Conservation (phyloP, 2,329 filamentous ascomycete species). For the Cladosporium cucumerinum region DNA sequence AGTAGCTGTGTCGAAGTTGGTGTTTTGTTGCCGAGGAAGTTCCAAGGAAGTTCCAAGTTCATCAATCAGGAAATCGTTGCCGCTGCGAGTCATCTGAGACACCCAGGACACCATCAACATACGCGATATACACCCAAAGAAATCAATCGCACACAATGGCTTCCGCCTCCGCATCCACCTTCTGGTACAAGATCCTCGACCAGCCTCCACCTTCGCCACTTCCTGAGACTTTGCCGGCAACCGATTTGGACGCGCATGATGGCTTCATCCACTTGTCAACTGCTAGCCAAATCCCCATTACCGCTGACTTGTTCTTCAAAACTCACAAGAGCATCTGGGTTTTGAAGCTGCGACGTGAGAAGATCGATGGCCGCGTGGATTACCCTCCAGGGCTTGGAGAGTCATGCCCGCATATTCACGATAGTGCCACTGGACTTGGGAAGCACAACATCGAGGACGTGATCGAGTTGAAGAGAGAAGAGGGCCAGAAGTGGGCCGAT, state of each 20-base stretch:
- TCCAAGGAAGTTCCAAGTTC: background rate
- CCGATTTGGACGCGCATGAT: constrained; percentile 27
- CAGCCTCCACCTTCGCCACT: constrained; percentile 23
- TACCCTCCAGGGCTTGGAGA: constrained; percentile 22
- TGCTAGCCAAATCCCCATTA: constrained; percentile 28
- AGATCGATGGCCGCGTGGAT: constrained; percentile 24
- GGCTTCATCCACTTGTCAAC: constrained; percentile 31
- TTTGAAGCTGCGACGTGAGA: constrained; percentile 24
- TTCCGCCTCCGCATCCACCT: constrained; percentile 8
- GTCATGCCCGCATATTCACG: constrained; percentile 26
- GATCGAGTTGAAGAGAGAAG: constrained; percentile 23
- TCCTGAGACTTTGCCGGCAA: constrained; percentile 25
- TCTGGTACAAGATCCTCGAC: constrained; percentile 33
- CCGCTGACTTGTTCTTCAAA: constrained; percentile 30
- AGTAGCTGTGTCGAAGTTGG: background rate
- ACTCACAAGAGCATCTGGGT: constrained; percentile 23
- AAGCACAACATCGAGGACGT: constrained; percentile 26
- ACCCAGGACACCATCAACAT: background rate
- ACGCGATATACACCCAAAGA: background rate
- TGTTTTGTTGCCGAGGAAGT: too few relatives aligned
- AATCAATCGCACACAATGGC: background rate
- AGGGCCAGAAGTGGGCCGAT: constrained; percentile 19
- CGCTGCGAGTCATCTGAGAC: constrained; percentile 1
- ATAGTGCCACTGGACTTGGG: constrained; percentile 23
- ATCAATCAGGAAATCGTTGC: background rate